Conservation (phyloP, 768 basidiomycete species). For the Tylopilus sp. region DNA sequence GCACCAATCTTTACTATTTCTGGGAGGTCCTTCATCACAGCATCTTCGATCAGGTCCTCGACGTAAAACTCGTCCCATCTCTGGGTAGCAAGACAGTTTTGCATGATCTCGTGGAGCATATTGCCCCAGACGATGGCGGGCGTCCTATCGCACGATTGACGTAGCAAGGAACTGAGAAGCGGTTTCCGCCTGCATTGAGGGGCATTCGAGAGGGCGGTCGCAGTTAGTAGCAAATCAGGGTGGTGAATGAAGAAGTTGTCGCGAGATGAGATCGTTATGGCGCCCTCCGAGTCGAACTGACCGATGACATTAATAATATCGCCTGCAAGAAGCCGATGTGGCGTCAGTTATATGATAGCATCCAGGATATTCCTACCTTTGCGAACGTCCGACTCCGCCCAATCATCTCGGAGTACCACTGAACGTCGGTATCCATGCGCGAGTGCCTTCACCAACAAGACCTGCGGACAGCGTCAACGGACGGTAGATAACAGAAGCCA, state of each 20-base stretch:
- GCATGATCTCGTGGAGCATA: constrained; percentile 89
- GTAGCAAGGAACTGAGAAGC: constrained; percentile 65
- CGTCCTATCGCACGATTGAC: constrained; percentile 54
- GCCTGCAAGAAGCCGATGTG: constrained; percentile 39
- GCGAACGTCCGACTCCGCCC: constrained; percentile 62
- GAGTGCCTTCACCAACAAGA: constrained; percentile 48
- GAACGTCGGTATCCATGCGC: constrained; percentile 37
- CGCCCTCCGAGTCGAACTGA: constrained; percentile 30
- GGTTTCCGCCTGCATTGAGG: constrained; percentile 84
- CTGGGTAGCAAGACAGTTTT: constrained; percentile 61
- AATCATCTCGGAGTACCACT: constrained; percentile 74
- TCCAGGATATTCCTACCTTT: constrained; percentile 42
- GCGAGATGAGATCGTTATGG: constrained; percentile 59
- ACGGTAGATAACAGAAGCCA: not conserved
- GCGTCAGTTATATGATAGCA: not conserved
- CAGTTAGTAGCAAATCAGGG: constrained; percentile 88
- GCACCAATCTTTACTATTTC: constrained; percentile 62
- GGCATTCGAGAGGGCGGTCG: constrained; percentile 82
- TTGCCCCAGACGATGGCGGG: constrained; percentile 87
- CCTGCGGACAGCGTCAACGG: constrained; percentile 31
- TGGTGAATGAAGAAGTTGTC: constrained; percentile 80
- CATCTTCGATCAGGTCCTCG: constrained; percentile 54
- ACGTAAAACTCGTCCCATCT: constrained; percentile 66
- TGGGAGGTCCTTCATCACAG: constrained; percentile 49
- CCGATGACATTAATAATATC: constrained; percentile 83